Evolutionary conservation across 2,329 filamentous ascomycete genomes (phyloP), one percentile per base, ranked within the genome.

Genomic region (Neoarthrinium moseri): DNA sequence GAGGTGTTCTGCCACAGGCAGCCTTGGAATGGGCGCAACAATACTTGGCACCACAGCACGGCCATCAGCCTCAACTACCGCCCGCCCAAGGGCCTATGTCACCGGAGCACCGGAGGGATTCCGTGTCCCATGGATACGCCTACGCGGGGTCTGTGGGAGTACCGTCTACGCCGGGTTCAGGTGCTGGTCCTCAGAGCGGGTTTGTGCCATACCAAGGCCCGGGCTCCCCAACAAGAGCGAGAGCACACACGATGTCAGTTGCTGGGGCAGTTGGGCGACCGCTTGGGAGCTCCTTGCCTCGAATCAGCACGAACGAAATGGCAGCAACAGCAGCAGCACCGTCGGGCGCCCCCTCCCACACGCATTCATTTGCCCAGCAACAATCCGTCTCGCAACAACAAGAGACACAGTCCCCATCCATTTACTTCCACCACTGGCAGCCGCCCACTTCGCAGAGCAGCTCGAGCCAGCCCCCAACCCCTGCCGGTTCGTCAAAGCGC

Each of bases 371-470:
- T 66, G 75, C 71, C 60, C 78, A 74, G 59, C 74, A 72, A 57
- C 78, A 70, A 30, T 77, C 74, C 30, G 63, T 68, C 36, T 76
- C 78, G 48, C 81, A 84, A 56, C 81, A 84, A 56, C 78, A 86
- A 54, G 81, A 83, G 37, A 68, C 80, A 35, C 74, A 84, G 52
- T 89, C 87, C 32, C 83, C 86, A 1, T 87, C 85, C 18, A 87
- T 95, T 38, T 94, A 89, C 66, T 96, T 96, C 64, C 89, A 95
- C 61, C 89, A 95, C 63, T 96, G 91, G 90, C 87, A 92, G 49
- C 91, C 91, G 36, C 91, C 91, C 12, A 79, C 76, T 18, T 79
- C 82, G 51, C 78, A 87, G 66, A 73, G 75, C 53, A 71, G 74
- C 62, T 74, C 78, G 47, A 81, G 83, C 58, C 84, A 87, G 62